Base-by-base conservation (phyloP, 139 green algal species). In the Chlamydomonas sphaeroides region DNA sequence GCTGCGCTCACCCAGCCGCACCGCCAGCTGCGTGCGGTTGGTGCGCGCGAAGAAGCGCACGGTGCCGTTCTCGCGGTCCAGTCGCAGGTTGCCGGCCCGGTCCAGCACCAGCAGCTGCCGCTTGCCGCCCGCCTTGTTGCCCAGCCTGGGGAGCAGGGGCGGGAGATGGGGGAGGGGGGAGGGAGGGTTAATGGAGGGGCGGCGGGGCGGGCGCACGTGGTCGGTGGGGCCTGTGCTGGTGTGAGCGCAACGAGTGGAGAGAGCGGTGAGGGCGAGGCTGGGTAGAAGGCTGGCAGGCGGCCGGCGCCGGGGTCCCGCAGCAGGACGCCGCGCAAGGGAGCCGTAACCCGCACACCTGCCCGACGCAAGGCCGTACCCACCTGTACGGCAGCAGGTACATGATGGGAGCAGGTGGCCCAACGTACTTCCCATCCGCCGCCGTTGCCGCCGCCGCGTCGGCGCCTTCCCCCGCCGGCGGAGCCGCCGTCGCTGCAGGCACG, bases 31-130 rank as follows among this genome's bases (percentile, higher is more conserved):
- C 1, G 85, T 78, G 23, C 66, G 32, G 61, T 89, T 85, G 66
- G 79, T 76, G n/a, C 36, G 62, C 1, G 56, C 63, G 30, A 42
- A 62, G 65, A 71, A 80, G 42, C 85, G 79, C 65, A 78, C 11
- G 2, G 72, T 86, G 65, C 85, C 85, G 73, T 89, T 83, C 4
- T 89, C 85, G 5, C 85, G 63, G n/a, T 84, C 71, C 41, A 89
- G 32, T 14, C 85, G 72, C 79, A 89, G 10, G 51, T 79, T 73
- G 26, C 85, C 85, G 20, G 63, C 62, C 10, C 62, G n/a, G 45
- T 83, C 76, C 76, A 83, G 1, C 42, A 83, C 76, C 18, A 65
- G 0, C 45, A 83, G 33, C 62, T 83, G 76, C 10, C 76, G 76
- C 45, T 63, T 62, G 6, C 76, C 76, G 45, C 38, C 17, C 14